A percentile compares a stretch with the other conserved stretches of the same genome.
These are phyloP conservation scores for Lactarius quietus DNA, from an alignment of 768 basidiomycete species.

Conservation along the genomic window DNA sequence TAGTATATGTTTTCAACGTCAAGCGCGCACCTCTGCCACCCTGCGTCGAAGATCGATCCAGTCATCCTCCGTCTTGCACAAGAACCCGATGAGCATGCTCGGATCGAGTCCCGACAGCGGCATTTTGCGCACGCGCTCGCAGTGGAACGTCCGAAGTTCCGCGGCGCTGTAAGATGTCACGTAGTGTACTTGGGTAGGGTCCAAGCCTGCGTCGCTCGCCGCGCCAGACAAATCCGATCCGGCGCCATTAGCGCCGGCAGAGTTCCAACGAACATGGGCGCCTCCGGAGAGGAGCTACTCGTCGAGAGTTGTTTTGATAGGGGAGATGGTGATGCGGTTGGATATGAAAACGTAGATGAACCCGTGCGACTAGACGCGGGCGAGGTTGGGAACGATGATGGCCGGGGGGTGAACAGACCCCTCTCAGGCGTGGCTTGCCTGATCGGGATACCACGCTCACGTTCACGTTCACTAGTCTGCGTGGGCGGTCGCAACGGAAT, in stretches of 20 bases:
- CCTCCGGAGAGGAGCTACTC: conserved; percentile 35
- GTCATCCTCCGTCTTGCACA: conserved; percentile 78
- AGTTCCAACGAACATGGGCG: conserved; percentile 35
- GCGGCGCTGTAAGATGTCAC: conserved; percentile 64
- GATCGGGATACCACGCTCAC: conserved; percentile 11
- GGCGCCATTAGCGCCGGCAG: conserved; percentile 36
- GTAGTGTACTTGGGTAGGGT: conserved; percentile 58
- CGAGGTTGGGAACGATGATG: conserved; percentile 27
- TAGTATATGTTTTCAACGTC: conserved; percentile 5
- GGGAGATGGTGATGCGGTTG: conserved; percentile 59
- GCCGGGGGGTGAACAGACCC: conserved; percentile 23
- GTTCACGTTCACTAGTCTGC: conserved; percentile 18
- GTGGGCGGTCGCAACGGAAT: conserved; percentile 62
- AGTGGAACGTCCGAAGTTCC: conserved; percentile 90
- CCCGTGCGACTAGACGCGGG: conserved; percentile 29
- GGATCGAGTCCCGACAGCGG: conserved; percentile 86
- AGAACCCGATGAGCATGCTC: conserved; percentile 94
- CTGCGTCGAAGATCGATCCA: conserved; percentile 78
- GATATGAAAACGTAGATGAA: conserved; percentile 47
- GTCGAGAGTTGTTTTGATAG: conserved; percentile 60
- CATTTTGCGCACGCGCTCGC: conserved; percentile 97
- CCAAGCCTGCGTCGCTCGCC: conserved; percentile 27
- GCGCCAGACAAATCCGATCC: conserved; percentile 23
- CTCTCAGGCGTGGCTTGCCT: conserved; percentile 23
- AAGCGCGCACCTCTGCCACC: conserved; percentile 61